Conservation (phyloP, 202 grass and related monocot species). For the Schoenoplectus triqueter region DNA sequence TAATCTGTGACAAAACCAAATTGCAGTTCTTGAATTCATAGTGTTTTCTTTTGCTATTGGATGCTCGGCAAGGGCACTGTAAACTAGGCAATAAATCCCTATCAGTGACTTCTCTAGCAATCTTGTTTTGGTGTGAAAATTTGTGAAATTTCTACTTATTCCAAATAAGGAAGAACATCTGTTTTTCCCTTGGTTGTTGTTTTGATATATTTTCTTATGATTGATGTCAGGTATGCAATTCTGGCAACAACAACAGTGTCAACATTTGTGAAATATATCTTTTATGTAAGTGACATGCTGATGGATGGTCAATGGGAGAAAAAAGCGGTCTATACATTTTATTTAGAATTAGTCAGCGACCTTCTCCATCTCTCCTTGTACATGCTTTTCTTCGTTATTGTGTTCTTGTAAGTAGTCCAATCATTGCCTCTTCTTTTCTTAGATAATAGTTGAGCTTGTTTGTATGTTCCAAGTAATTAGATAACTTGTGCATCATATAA, state of each 20-base stretch:
- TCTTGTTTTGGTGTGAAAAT: not conserved
- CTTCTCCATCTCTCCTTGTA: conserved; percentile 94
- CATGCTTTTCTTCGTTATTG: conserved; percentile 93
- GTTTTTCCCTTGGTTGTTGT: not conserved
- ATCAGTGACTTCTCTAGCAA: not conserved
- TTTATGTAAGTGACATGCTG: conserved; percentile 96
- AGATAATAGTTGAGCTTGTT: not conserved
- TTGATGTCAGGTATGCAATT: conserved; percentile 79
- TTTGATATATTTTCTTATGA: not conserved
- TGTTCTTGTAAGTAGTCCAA: conserved; percentile 81
- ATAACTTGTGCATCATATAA: not conserved
- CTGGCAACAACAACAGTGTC: conserved; percentile 86
- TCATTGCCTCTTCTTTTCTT: conserved; percentile 3
- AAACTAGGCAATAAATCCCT: not conserved
- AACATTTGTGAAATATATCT: conserved; percentile 91
- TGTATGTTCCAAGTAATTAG: not conserved
- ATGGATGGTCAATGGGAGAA: conserved; percentile 98
- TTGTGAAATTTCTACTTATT: not conserved
- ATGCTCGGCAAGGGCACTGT: not conserved
- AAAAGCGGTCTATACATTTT: conserved; percentile 98
- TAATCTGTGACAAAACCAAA: not conserved
- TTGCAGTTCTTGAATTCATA: not conserved
- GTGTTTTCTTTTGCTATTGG: not conserved
- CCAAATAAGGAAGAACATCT: not conserved
- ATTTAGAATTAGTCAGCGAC: conserved; percentile 92